Evolutionary conservation across 805 yeast species (phyloP), one percentile per base, ranked within the genome.

Genomic region (Kluyveromyces aestuarii): DNA sequence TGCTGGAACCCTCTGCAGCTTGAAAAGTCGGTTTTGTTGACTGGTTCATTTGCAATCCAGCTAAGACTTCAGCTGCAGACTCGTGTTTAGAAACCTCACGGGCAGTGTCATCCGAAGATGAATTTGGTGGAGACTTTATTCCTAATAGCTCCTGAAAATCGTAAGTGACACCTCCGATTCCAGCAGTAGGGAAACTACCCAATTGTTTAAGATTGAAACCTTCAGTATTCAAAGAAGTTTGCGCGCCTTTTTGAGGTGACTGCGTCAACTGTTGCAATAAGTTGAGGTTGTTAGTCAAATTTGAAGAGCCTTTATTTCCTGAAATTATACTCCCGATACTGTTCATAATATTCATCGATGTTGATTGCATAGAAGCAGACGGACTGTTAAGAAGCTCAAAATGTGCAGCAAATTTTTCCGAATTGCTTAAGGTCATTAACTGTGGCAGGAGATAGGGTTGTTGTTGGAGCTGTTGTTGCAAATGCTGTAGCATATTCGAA

Each of bases 151-250:
- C 67, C 48, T 61, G 63, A 21, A 61, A 53, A 43, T 62, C 66
- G 44, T 62, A 63, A 2, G 61, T 58, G 6, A 63, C 57, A 48
- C 67, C 67, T 45, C 65, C 65, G 19, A 62, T 56, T 14, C 65
- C 65, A 8, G 63, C 65, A 1, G 59, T 57, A 35, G 61, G 59
- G 35, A 61, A 58, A 47, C 50, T 55, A 5, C 61, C 62, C 56
- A 58, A 56, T 41, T 56, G 56, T 39, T 53, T 56, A 17, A 53
- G 39, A 40, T 59, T 58, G 45, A 50, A 19, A 35, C 44, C 36
- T 39, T 41, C 19, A 45, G 46, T 8, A 43, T 38, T 21, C 46
- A 44, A 27, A 37, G 50, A 44, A 35, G 53, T 30, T 50, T 50
- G 44, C 40, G 52, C 37, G 45, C 52, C 36, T 19, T 51, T 52